A percentile compares a stretch with the other conserved stretches of the same genome.
Evolutionary conservation across 768 basidiomycete genomes (phyloP).

Genomic region (Sarcodon aspratus): DNA sequence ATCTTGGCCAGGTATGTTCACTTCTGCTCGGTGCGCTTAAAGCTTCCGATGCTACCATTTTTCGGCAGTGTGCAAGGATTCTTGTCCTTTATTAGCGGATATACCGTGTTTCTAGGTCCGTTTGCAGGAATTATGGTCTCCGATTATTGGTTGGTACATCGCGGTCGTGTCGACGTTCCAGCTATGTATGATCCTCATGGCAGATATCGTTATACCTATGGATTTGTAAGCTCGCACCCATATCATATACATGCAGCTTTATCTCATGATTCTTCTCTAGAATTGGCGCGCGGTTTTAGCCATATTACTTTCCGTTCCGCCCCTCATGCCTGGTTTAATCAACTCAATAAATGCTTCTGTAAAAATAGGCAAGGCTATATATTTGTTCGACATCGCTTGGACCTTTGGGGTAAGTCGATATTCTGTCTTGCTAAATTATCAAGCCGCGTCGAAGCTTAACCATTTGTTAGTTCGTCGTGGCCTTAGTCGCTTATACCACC

Average conservation of each 20-base stretch:
- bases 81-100: conserved; percentile 70
- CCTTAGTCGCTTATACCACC: conserved; percentile 21
- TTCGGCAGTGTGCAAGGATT: conserved; percentile 45
- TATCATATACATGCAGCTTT: not conserved
- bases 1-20: conserved; percentile 42
- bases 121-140: conserved; percentile 67
- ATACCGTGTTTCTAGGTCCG: conserved; percentile 80
- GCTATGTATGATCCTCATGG: conserved; percentile 77
- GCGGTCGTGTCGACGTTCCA: conserved; percentile 64
- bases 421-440: too few relatives aligned
- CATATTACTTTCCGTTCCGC: conserved; percentile 54
- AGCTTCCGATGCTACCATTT: not conserved
- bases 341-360: conserved; percentile 60
- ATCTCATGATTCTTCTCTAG: conserved; percentile 20
- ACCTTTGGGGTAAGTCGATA: conserved; percentile 43
- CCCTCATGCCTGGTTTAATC: conserved; percentile 69
- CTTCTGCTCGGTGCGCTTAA: conserved; percentile 4
- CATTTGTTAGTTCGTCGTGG: conserved; percentile 15
- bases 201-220: conserved; percentile 66
- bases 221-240: conserved; percentile 39
- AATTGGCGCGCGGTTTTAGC: conserved; percentile 77
- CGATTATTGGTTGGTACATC: conserved; percentile 70
- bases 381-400: conserved; percentile 65
- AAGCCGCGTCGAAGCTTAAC: too few relatives aligned
- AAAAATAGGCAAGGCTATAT: conserved; percentile 41